Evolutionary conservation across 129 eudicot species (phyloP), one percentile per base, ranked within the genome.

Genomic region (Rutidosis leptorrhynchoides): DNA sequence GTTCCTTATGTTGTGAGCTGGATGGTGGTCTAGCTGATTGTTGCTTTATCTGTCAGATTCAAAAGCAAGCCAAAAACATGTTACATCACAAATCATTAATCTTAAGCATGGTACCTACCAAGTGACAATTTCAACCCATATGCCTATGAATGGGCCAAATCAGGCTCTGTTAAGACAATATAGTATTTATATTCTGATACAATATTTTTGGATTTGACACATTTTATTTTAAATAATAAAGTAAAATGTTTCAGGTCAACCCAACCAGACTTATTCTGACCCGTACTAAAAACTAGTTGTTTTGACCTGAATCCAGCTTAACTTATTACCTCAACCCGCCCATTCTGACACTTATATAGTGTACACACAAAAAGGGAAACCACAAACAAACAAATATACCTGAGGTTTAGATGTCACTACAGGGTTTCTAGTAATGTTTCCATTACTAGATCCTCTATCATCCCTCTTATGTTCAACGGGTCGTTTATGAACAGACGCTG

Each of bases 341-440:
- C 24, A n/a, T 19, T 49, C 24, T 49, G 11, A 23, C 55, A 17
- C 11, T 24, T 48, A 21, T 48, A 48, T 1, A 15, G 9, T n/a
- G 7, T 48, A 48, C 22, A 16, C 55, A 20, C 46, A n/a, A n/a
- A 11, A 40, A 40, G 5, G 14, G 4, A 14, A 5, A 9, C 28
- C n/a, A 19, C 28, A 33, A 57, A 37, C 54, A 48, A 33, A 37
- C 2, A 6, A 4, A n/a, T 70, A 42, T 25, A 85, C 97, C 93
- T 90, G 92, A 71, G 76, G 80, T 72, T 72, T 90, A 35, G 95
- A 81, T 40, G 84, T 56, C 64, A 82, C 37, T 28, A 77, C 67
- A 0, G 78, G 73, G 63, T 77, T 82, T 73, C 80, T 83, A 49
- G 72, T 49, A 4, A 67, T 46, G 16, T 74, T 66, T 64, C 70